phyloP scores from a whole-genome alignment of 2,329 filamentous ascomycete species.

The Ascochyta clinopodiicola region DNA sequence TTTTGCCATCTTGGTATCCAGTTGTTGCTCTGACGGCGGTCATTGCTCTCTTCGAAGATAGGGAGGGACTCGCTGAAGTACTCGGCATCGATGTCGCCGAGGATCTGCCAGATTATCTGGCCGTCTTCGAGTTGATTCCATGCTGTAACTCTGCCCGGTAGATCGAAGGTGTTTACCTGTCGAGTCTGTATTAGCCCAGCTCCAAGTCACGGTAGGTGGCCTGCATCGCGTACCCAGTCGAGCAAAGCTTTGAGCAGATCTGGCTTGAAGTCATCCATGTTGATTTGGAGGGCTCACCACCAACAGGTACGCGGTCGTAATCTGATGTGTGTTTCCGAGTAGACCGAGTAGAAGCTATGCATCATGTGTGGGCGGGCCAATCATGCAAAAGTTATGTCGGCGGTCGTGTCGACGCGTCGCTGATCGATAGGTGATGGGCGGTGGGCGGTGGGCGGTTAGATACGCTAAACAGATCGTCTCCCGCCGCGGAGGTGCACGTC shows the following conservation, averaged over 20 bases:
- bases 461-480: conserved; percentile 26
- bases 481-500: conserved; percentile 20
- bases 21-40: conserved; percentile 51
- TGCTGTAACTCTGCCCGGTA: conserved; percentile 43
- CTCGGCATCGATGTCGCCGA: conserved; percentile 54
- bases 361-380: conserved; percentile 35
- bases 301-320: conserved; percentile 23
- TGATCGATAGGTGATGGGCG: conserved; percentile 23
- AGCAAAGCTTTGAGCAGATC: conserved; percentile 49
- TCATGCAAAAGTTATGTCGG: conserved; percentile 21
- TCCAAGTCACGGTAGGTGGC: neutral
- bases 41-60: conserved; percentile 50
- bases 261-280: conserved; percentile 50
- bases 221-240: conserved; percentile 43
- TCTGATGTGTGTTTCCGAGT: conserved; percentile 20
- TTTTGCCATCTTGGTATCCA: conserved; percentile 62
- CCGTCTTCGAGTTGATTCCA: conserved; percentile 57
- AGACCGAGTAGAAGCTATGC: conserved; percentile 29
- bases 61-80: conserved; percentile 59
- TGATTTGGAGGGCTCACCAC: conserved; percentile 26
- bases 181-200: conserved; percentile 9
- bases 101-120: conserved; percentile 56
- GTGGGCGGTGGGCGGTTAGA: conserved; percentile 11
- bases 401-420: conserved; percentile 29
- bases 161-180: conserved; percentile 55